Evolutionary conservation across 148 eudicot genomes (phyloP).

Genomic region (Linanthus parryae): DNA sequence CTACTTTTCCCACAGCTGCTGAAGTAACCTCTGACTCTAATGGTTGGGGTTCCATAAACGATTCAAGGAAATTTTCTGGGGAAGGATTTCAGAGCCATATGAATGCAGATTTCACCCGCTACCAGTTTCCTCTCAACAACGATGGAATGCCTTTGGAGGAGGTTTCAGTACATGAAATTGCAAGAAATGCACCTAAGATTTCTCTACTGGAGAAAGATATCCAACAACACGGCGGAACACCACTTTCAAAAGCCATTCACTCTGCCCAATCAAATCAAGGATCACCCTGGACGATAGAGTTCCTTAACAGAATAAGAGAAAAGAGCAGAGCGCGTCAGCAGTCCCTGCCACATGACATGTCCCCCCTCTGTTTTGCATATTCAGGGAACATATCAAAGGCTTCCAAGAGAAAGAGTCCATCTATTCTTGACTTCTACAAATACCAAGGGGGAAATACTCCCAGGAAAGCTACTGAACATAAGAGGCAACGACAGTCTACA

Average conservation of each 20-base stretch:
- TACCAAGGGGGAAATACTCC: slow-evolving; percentile 61
- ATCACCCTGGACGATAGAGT: slow-evolving; percentile 94
- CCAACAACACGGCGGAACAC: slow-evolving; percentile 39
- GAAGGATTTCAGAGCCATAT: slow-evolving; percentile 20
- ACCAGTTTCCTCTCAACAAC: slow-evolving; percentile 14
- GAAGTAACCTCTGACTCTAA: slow-evolving; percentile 28
- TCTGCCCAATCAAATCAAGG: slow-evolving; percentile 56
- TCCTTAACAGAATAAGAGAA: slow-evolving; percentile 80
- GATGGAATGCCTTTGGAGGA: slow-evolving; percentile 22
- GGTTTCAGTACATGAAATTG: slow-evolving; percentile 20
- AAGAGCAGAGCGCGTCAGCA: slow-evolving; percentile 65
- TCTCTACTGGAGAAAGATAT: slow-evolving; percentile 26
- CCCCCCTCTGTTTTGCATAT: slow-evolving; percentile 32
- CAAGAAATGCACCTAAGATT: slow-evolving; percentile 19
- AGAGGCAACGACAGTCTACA: slow-evolving; percentile 37
- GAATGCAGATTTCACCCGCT: slow-evolving; percentile 22
- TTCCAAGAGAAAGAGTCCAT: slow-evolving; percentile 79
- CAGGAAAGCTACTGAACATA: slow-evolving; percentile 32
- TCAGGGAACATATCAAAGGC: slow-evolving; percentile 26
- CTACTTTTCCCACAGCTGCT: slow-evolving; percentile 29
- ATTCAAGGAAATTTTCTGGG: slow-evolving; percentile 16
- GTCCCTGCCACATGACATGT: slow-evolving; percentile 38
- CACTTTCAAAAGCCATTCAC: slow-evolving; percentile 59
- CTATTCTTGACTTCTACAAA: slow-evolving; percentile 68
- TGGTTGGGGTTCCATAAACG: slow-evolving; percentile 23